phyloP scores from a whole-genome alignment of 257 asterid species.

The Solanum rostratum region DNA sequence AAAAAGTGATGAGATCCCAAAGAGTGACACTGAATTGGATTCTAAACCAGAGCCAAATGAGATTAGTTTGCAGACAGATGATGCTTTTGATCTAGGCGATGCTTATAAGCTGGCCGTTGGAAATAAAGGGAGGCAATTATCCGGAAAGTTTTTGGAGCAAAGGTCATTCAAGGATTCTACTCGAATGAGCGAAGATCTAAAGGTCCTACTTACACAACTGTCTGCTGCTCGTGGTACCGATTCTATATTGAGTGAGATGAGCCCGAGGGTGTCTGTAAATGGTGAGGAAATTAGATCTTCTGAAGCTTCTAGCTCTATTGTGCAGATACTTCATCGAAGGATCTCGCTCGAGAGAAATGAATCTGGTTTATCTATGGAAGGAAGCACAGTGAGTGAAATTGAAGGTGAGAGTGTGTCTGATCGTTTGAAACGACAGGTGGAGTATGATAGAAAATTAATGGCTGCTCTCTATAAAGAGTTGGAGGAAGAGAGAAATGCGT shows the following conservation, averaged over 20 bases:
- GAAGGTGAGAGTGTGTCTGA: slow-evolving; percentile 77
- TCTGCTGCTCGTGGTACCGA: slow-evolving; percentile 54
- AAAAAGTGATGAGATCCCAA: slow-evolving; percentile 10
- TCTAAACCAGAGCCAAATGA: slow-evolving; percentile 25
- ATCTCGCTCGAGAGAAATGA: slow-evolving; percentile 81
- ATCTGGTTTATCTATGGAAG: slow-evolving; percentile 66
- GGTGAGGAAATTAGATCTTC: slow-evolving; percentile 37
- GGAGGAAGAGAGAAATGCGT: slow-evolving; percentile 87
- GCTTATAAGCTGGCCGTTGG: slow-evolving; percentile 72
- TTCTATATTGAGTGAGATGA: slow-evolving; percentile 25
- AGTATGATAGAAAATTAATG: slow-evolving; percentile 59
- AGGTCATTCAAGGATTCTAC: slow-evolving; percentile 61
- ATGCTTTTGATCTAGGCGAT: slow-evolving; percentile 61
- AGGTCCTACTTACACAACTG: slow-evolving; percentile 58
- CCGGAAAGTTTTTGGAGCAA: slow-evolving; percentile 70
- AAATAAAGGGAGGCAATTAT: slow-evolving; percentile 51
- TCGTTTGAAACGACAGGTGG: slow-evolving; percentile 58
- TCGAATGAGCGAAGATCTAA: slow-evolving; percentile 64
- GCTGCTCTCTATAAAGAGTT: slow-evolving; percentile 52
- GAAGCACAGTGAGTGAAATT: slow-evolving; percentile 53
- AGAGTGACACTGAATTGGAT: slow-evolving; percentile 21
- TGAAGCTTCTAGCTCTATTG: slow-evolving; percentile 32
- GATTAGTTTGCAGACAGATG: slow-evolving; percentile 18
- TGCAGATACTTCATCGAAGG: slow-evolving; percentile 54
- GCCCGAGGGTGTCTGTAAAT: slow-evolving; percentile 52